phyloP scores from a whole-genome alignment of 208 protist genomes.

The Leishmania gerbilli region DNA sequence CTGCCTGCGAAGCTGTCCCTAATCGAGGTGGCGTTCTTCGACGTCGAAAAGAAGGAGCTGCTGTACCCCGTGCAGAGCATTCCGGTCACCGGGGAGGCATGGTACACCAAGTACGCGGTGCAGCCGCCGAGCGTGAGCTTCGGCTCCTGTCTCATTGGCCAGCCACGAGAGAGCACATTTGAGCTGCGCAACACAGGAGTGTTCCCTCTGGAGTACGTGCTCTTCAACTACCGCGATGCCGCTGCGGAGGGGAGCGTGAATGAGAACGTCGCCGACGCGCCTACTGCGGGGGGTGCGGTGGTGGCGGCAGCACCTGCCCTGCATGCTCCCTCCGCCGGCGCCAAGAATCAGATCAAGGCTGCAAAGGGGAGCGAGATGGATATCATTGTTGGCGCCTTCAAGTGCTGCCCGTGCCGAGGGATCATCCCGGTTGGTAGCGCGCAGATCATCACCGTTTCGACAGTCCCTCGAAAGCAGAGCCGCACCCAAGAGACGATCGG shows the following conservation, averaged over 20 bases:
- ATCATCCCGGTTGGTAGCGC: constrained; percentile 65
- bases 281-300: constrained; percentile 4
- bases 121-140: constrained; percentile 95
- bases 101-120: constrained; percentile 90
- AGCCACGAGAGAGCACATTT: constrained; percentile 81
- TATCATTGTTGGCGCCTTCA: constrained; percentile 79
- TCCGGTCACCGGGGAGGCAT: constrained; percentile 80
- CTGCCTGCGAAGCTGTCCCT: constrained; percentile 69
- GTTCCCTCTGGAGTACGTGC: constrained; percentile 79
- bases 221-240: constrained; percentile 82
- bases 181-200: constrained; percentile 90
- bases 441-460: constrained; percentile 66
- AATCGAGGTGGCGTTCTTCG: constrained; percentile 90
- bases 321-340: neutral
- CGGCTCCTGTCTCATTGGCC: constrained; percentile 91
- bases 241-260: neutral
- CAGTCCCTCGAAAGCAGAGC: constrained; percentile 65
- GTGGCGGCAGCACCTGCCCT: neutral
- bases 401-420: constrained; percentile 63
- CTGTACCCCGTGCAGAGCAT: constrained; percentile 86
- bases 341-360: constrained; percentile 29
- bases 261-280: neutral
- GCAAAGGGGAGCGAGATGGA: constrained; percentile 34
- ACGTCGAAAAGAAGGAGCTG: constrained; percentile 75
- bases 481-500: constrained; percentile 82